These are phyloP conservation scores for Kernera saxatilis DNA, from an alignment of 345 rosid species.

Conservation along the genomic window DNA sequence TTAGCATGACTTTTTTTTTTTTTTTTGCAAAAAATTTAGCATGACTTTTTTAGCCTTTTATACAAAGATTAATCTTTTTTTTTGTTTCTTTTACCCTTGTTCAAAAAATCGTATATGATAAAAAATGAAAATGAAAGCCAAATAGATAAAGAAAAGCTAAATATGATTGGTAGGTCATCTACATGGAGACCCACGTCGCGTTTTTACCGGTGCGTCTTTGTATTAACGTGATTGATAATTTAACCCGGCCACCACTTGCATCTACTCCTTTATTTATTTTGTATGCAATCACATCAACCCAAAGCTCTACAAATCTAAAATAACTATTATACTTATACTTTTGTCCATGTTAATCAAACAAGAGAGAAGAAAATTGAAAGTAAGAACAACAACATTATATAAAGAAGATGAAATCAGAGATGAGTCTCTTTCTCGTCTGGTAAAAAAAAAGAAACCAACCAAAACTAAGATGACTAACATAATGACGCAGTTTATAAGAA, in stretches of 20 bases:
- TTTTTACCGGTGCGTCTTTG: conserved; percentile 6
- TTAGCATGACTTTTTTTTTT: neutral
- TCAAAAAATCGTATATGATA: too few species aligned
- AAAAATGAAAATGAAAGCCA: neutral
- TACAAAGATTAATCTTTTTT: neutral
- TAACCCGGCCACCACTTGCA: conserved; percentile 4
- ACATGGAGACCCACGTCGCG: conserved; percentile 2
- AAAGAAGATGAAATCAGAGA: neutral
- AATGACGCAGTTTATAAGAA: too few species aligned
- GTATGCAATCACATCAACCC: neutral
- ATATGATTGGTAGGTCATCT: conserved; percentile 31
- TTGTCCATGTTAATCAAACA: neutral
- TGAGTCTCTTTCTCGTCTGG: neutral
- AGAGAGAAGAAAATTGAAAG: neutral
- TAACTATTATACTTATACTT: neutral
- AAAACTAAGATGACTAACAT: too few species aligned
- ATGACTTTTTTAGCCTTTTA: neutral
- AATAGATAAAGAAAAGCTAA: neutral
- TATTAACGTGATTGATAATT: conserved; percentile 8
- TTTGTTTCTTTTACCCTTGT: neutral
- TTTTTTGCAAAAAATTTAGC: too few species aligned
- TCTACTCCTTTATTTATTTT: neutral
- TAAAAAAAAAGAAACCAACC: conserved; percentile 1
- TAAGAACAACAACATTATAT: neutral
- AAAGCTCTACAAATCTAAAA: neutral